Percentiles rank a stretch among this genome's conserved stretches.
These are phyloP conservation scores for Venturia effusa DNA, from an alignment of 2,329 filamentous ascomycete species.

Conservation along the genomic window DNA sequence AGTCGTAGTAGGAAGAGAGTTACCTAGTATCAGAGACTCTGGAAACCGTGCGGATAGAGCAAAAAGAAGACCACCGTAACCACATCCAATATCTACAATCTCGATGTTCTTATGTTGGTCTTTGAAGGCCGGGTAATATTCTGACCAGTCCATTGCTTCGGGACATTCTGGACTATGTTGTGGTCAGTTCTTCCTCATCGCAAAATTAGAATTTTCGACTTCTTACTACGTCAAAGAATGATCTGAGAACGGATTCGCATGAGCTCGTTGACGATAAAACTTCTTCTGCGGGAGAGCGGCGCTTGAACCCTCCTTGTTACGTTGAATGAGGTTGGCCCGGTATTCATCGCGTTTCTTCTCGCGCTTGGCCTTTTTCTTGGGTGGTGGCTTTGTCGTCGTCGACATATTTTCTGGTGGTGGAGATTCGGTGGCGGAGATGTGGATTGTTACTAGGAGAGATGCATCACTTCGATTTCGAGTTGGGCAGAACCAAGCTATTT, in stretches of 20 bases:
- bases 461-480: too few relatives aligned
- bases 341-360: slow-evolving; percentile 37
- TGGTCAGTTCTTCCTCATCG: neutral
- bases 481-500: too few relatives aligned
- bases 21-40: slow-evolving; percentile 72
- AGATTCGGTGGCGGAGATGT: neutral
- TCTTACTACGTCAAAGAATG: slow-evolving; percentile 75
- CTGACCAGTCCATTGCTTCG: slow-evolving; percentile 75
- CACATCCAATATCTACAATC: slow-evolving; percentile 93
- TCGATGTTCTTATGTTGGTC: slow-evolving; percentile 46
- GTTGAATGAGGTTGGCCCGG: slow-evolving; percentile 24
- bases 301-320: slow-evolving; percentile 26
- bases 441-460: too few relatives aligned
- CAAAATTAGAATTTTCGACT: neutral
- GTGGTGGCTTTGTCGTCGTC: neutral
- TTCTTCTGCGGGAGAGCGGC: slow-evolving; percentile 77
- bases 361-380: slow-evolving; percentile 23
- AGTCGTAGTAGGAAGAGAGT: too few relatives aligned
- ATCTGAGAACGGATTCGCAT: slow-evolving; percentile 97
- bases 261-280: slow-evolving; percentile 90
- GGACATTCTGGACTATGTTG: slow-evolving; percentile 6
- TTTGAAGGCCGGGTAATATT: slow-evolving; percentile 63
- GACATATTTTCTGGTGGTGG: neutral
- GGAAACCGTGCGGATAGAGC: slow-evolving; percentile 75
- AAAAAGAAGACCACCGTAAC: slow-evolving; percentile 84